Evolutionary conservation across 106 monocot genomes (phyloP), one percentile per base, ranked within the genome.

Genomic region (Chionographis japonica): DNA sequence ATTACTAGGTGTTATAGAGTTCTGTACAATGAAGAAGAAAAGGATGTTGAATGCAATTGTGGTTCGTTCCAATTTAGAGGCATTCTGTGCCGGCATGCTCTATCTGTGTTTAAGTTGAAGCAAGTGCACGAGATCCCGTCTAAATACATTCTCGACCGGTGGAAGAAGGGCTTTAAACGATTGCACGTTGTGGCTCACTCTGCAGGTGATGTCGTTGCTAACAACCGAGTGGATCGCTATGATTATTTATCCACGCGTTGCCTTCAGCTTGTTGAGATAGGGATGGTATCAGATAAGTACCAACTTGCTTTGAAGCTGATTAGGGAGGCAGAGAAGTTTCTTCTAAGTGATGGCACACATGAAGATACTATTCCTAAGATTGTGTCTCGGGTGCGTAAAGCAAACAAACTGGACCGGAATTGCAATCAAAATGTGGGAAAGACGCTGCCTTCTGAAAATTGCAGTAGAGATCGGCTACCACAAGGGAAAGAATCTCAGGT

Each of bases 341-440:
- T 86, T 55, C 58, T 86, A 12, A 86, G 69, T 76, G 79, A 82
- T 19, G 72, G 36, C 20, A 86, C 86, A 36, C 69, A 86, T 56
- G 81, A 86, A 65, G 81, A 82, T 68, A 86, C 78, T 60, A 69
- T 76, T 13, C 89, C 89, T 37, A 89, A 75, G 65, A 85, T 89
- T 65, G 77, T 85, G 60, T 19, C 82, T 41, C 79, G 71, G 66
- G 67, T 85, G 54, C 68, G 79, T 64, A 85, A 85, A 66, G 63
- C 71, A 58, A 76, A 85, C 37, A 82, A 82, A 65, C 35, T 62
- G 37, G 81, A 79, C 12, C 20, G 18, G 42, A 73, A 65, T 58
- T 58, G 17, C 62, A 65, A 65, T 53, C 60, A 77, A 27, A 65
- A 46, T 73, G 16, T 75, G 60, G 73, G 57, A 50, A 73, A 76